phyloP scores from a whole-genome alignment of 345 rosid species.

The Camelina hispida region DNA sequence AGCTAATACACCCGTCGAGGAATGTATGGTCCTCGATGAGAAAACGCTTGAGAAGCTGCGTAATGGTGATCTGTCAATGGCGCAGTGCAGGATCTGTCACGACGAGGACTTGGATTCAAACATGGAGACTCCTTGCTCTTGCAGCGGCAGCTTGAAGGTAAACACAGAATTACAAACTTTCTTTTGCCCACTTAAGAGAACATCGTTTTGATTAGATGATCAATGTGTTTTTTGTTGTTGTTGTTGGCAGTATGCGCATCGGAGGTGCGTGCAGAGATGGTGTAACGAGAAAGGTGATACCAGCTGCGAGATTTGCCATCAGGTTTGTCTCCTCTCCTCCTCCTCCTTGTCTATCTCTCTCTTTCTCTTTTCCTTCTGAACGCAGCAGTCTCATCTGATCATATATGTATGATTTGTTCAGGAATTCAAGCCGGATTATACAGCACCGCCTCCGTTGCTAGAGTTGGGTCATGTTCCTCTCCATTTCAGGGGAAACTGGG shows the following conservation, averaged over 20 bases:
- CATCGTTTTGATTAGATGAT: not conserved
- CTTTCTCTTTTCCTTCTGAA: not conserved
- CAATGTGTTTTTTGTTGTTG: not conserved
- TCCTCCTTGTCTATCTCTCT: not conserved
- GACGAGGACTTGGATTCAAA: conserved; percentile 83
- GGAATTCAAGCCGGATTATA: conserved; percentile 86
- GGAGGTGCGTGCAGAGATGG: conserved; percentile 91
- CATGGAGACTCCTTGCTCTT: conserved; percentile 94
- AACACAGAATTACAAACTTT: not conserved
- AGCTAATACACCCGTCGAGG: conserved; percentile 46
- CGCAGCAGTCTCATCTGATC: not conserved
- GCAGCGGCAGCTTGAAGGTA: conserved; percentile 92
- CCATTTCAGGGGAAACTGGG: conserved; percentile 92
- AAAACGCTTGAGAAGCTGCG: conserved; percentile 40
- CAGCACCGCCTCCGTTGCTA: conserved; percentile 80
- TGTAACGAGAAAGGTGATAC: conserved; percentile 92
- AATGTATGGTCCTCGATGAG: conserved; percentile 48
- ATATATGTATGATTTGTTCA: conserved; percentile 38
- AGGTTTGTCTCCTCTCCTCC: conserved; percentile 46
- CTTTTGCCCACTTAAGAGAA: not conserved
- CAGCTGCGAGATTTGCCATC: conserved; percentile 88
- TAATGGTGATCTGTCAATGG: conserved; percentile 55
- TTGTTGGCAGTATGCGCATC: conserved; percentile 74
- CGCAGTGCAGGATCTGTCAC: conserved; percentile 94
- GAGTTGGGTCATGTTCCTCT: conserved; percentile 76